These are phyloP conservation scores for Mercurialis annua DNA, from an alignment of 345 rosid species.

Conservation along the genomic window DNA sequence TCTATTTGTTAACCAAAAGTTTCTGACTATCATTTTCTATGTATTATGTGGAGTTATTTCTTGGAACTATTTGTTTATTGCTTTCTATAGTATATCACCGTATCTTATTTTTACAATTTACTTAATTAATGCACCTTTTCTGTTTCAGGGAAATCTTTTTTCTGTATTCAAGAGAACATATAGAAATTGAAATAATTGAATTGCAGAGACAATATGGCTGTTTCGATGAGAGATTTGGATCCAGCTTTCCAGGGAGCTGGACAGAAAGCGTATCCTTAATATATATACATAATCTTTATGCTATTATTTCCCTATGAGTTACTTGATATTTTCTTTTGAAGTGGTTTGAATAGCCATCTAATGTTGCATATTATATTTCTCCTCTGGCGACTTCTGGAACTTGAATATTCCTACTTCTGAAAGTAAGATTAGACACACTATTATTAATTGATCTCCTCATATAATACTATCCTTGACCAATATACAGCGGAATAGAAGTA, in stretches of 20 bases:
- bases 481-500: slow-evolving; percentile 76
- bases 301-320: not conserved
- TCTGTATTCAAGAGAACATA: slow-evolving; percentile 23
- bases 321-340: not conserved
- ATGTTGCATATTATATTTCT: not conserved
- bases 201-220: slow-evolving; percentile 59
- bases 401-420: not conserved
- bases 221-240: slow-evolving; percentile 98
- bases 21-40: not conserved
- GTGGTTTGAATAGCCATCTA: not conserved
- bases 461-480: slow-evolving; percentile 15
- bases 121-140: slow-evolving; percentile 17
- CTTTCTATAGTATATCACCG: not conserved
- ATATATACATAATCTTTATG: slow-evolving; percentile 15
- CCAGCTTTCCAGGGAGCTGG: slow-evolving; percentile 98
- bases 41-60: slow-evolving; percentile 7
- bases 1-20: not conserved
- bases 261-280: slow-evolving; percentile 92
- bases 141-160: slow-evolving; percentile 32
- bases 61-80: slow-evolving; percentile 13
- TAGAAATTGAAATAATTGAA: slow-evolving; percentile 34
- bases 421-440: slow-evolving; percentile 11
- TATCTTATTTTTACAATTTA: not conserved
- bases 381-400: not conserved
- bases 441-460: not conserved